These are phyloP conservation scores for Phytophthora kernoviae DNA, from an alignment of 352 stramenopile genomes.

Conservation along the genomic window DNA sequence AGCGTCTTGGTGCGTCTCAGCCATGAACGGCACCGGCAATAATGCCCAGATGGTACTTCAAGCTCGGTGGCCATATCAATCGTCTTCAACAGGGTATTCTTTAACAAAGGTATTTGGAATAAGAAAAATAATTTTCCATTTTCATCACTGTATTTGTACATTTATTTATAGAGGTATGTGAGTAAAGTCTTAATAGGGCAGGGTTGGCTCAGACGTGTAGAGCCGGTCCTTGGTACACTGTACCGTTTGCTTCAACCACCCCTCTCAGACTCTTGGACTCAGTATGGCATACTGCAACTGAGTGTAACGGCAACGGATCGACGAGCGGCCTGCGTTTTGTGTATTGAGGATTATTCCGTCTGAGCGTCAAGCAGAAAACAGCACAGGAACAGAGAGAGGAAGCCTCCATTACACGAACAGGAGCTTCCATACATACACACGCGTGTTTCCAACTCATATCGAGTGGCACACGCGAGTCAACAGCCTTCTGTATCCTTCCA, in stretches of 20 bases:
- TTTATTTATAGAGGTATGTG: neutral
- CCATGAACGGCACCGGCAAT: slow-evolving; percentile 2
- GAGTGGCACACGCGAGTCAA: no score
- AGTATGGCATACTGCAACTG: slow-evolving; percentile 28
- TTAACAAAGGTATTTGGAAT: neutral
- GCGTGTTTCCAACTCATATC: slow-evolving; percentile 1
- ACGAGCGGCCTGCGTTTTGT: slow-evolving; percentile 9
- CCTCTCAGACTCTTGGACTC: slow-evolving; percentile 12
- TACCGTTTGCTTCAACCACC: slow-evolving; percentile 1
- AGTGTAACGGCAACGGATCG: slow-evolving; percentile 12
- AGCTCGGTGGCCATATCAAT: neutral
- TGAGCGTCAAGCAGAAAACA: slow-evolving; percentile 23
- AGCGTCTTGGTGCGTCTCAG: neutral
- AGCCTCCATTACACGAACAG: slow-evolving; percentile 11
- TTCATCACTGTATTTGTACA: neutral
- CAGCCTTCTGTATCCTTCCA: no score
- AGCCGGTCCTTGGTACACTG: neutral
- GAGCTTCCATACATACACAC: slow-evolving; percentile 8
- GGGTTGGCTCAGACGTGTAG: neutral
- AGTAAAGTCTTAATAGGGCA: neutral
- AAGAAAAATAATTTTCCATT: neutral
- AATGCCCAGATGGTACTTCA: slow-evolving; percentile 8
- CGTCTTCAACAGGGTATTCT: neutral
- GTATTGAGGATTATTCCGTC: slow-evolving; percentile 40
- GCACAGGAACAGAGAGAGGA: neutral